Evolutionary conservation across 352 stramenopile genomes (phyloP).

Genomic region (Phytophthora podocarpi): DNA sequence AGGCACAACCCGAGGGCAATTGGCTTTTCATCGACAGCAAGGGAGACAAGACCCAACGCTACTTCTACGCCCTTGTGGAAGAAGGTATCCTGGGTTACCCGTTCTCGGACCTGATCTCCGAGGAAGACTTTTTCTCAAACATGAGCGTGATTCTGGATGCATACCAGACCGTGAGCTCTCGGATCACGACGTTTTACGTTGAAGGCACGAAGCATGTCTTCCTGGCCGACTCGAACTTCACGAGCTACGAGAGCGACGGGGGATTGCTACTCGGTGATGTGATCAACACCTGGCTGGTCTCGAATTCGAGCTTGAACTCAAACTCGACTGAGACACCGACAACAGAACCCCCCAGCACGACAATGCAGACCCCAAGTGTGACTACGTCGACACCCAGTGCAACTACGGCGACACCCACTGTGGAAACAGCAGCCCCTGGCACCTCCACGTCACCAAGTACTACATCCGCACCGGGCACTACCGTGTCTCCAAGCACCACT

Average conservation of each 20-base stretch:
- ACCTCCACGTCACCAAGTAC: slow-evolving; percentile 1
- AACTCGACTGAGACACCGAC: slow-evolving; percentile 13
- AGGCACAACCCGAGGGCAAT: slow-evolving; percentile 38
- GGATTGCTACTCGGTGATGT: slow-evolving; percentile 34
- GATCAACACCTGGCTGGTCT: slow-evolving; percentile 37
- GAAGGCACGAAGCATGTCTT: slow-evolving; percentile 38
- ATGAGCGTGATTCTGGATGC: slow-evolving; percentile 39
- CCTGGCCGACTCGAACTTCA: slow-evolving; percentile 29
- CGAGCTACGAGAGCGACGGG: slow-evolving; percentile 32
- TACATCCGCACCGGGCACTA: too few species aligned
- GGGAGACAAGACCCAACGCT: slow-evolving; percentile 56
- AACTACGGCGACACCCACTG: neutral
- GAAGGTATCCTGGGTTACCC: slow-evolving; percentile 59
- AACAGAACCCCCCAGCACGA: too few species aligned
- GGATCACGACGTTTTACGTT: slow-evolving; percentile 40
- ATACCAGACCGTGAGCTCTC: slow-evolving; percentile 34
- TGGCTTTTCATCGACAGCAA: slow-evolving; percentile 76
- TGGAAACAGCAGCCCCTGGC: neutral
- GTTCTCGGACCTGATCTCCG: slow-evolving; percentile 59
- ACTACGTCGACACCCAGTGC: neutral
- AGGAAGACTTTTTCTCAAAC: slow-evolving; percentile 50
- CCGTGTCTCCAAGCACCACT: neutral
- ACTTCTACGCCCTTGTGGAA: slow-evolving; percentile 64
- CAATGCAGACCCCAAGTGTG: slow-evolving; percentile 1
- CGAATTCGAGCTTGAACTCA: slow-evolving; percentile 31